Evolutionary conservation across 2,329 filamentous ascomycete species (phyloP).

Genomic region (Colletotrichum eleusines): DNA sequence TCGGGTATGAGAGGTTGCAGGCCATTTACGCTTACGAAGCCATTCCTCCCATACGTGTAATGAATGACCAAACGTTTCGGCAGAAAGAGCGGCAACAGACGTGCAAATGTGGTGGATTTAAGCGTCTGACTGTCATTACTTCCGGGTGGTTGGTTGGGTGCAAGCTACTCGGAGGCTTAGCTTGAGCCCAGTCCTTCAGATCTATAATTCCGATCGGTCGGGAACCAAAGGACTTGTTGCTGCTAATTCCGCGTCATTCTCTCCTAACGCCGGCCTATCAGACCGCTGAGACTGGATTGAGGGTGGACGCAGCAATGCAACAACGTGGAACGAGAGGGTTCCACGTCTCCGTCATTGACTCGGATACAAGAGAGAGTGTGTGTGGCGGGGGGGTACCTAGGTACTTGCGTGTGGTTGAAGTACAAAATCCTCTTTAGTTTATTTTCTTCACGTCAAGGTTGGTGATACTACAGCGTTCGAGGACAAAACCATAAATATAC

Average conservation of each 20-base stretch:
- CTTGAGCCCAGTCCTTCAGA: conserved; percentile 9
- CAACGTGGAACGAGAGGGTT: not conserved
- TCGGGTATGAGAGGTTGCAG: not conserved
- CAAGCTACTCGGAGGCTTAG: no score
- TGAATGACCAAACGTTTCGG: not conserved
- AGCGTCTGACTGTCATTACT: not conserved
- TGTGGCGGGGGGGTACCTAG: not conserved
- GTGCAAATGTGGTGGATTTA: not conserved
- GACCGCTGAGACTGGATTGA: not conserved
- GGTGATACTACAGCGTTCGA: not conserved
- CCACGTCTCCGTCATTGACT: not conserved
- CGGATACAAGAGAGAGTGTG: not conserved
- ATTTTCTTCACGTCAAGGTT: not conserved
- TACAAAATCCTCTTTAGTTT: not conserved
- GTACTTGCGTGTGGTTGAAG: not conserved
- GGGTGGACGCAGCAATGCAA: not conserved
- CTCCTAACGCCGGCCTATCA: conserved; percentile 12
- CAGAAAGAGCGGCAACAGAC: not conserved
- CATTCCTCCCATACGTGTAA: not conserved
- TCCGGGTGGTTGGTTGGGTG: not conserved
- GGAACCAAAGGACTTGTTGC: conserved; percentile 20
- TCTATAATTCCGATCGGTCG: conserved; percentile 29
- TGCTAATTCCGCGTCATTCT: conserved; percentile 26
- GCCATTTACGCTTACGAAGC: not conserved
- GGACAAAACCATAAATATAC: conserved; percentile 6